Percentiles rank a stretch among this genome's conserved stretches.
Conservation (phyloP, 306 rosid species). For the Prunus mongolica region DNA sequence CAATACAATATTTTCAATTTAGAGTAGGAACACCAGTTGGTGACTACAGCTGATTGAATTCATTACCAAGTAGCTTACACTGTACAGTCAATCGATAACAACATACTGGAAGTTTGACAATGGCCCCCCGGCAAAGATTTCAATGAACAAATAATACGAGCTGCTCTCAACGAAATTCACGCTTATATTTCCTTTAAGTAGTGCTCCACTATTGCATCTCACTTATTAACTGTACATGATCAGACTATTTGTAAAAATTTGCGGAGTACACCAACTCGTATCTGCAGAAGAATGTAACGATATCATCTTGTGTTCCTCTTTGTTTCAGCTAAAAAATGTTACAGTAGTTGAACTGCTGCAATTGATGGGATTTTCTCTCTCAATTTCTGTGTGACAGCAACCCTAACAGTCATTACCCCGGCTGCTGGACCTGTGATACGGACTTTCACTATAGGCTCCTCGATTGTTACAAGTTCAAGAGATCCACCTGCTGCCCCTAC, state of each 20-base stretch:
- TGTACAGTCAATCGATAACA: neutral
- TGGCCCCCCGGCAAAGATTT: neutral
- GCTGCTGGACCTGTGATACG: slow-evolving; percentile 34
- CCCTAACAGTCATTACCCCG: slow-evolving; percentile 89
- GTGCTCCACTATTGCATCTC: neutral
- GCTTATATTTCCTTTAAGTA: neutral
- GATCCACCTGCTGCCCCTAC: slow-evolving; percentile 85
- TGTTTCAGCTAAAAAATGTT: neutral
- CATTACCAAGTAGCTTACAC: neutral
- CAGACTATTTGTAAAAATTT: slow-evolving; percentile 1
- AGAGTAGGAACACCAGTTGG: neutral
- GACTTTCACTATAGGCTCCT: slow-evolving; percentile 77
- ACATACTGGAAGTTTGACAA: neutral
- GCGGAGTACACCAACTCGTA: neutral
- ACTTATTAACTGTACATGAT: slow-evolving; percentile 5
- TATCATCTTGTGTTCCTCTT: neutral
- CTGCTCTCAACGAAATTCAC: neutral
- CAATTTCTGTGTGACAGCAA: slow-evolving; percentile 90
- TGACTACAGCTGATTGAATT: neutral
- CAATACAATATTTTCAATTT: neutral
- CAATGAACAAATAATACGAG: neutral
- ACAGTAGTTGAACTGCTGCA: slow-evolving; percentile 82
- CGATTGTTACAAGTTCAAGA: slow-evolving; percentile 80
- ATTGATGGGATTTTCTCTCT: slow-evolving; percentile 88
- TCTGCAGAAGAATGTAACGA: neutral